Percentiles rank a stretch among this genome's conserved stretches.
Conservation (phyloP, 2,329 filamentous ascomycete genomes). For the Paracoccidioides lutzii region DNA sequence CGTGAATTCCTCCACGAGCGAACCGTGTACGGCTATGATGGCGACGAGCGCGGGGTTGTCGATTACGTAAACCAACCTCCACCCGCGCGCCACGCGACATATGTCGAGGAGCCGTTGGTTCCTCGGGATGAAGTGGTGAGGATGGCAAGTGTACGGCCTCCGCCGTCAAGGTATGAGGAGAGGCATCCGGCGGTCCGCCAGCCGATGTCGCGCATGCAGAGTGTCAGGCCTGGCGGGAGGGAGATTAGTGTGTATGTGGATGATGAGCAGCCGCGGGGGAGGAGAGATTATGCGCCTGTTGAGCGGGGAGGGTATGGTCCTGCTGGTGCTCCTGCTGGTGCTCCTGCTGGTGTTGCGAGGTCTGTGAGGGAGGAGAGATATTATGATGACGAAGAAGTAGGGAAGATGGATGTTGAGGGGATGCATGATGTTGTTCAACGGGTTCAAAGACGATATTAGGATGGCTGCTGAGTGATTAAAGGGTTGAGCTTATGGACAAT, state of each 20-base stretch:
- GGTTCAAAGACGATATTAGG: constrained; percentile 20
- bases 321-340: too few relatives aligned
- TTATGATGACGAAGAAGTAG: constrained; percentile 25
- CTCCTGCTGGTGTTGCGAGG: constrained; percentile 11
- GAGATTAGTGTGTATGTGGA: constrained; percentile 33
- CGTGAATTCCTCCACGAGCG: constrained; percentile 21
- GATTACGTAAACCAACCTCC: constrained; percentile 22
- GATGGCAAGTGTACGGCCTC: constrained; percentile 47
- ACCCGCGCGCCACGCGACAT: constrained; percentile 21
- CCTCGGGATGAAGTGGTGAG: constrained; percentile 44
- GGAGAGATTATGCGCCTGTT: constrained; percentile 38
- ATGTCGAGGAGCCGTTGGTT: constrained; percentile 50
- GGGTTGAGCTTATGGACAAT: neutral
- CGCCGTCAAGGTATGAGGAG: constrained; percentile 32
- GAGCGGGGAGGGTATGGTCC: constrained; percentile 30
- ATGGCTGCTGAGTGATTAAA: constrained; percentile 8
- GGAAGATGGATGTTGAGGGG: constrained; percentile 20
- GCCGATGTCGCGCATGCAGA: constrained; percentile 29
- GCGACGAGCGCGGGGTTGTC: constrained; percentile 27
- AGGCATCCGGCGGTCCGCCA: constrained; percentile 18
- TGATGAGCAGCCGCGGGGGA: constrained; percentile 22
- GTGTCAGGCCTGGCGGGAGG: constrained; percentile 27
- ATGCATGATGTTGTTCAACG: constrained; percentile 21
- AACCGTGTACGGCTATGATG: constrained; percentile 20
- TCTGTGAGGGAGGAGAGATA: constrained; percentile 23